Conservation (phyloP, 768 basidiomycete species). For the Serendipita sp. region DNA sequence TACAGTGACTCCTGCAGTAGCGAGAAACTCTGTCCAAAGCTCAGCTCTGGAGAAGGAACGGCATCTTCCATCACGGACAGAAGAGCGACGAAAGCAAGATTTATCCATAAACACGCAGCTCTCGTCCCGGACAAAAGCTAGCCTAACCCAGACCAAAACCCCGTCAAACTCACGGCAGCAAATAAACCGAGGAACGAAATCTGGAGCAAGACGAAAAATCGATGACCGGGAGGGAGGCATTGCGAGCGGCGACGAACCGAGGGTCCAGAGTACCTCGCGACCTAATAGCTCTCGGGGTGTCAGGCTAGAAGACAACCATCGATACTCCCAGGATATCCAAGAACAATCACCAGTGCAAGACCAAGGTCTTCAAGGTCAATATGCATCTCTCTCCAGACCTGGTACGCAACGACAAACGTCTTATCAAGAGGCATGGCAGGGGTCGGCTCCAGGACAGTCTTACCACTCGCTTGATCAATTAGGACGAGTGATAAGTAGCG, state of each 20-base stretch:
- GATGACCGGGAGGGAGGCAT: no score
- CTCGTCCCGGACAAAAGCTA: no score
- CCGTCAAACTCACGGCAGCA: no score
- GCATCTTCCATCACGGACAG: no score
- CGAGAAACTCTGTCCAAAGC: not conserved
- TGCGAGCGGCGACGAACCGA: not conserved
- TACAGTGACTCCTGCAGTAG: slow-evolving; percentile 5
- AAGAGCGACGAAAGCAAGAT: no score
- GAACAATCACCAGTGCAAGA: not conserved
- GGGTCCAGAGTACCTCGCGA: not conserved
- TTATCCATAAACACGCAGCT: no score
- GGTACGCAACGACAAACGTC: not conserved
- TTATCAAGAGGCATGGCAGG: not conserved
- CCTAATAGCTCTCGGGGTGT: not conserved
- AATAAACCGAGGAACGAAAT: no score
- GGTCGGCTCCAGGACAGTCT: not conserved
- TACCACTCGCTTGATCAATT: not conserved
- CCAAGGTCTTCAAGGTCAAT: not conserved
- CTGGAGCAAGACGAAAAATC: no score
- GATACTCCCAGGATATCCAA: not conserved
- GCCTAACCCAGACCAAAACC: no score
- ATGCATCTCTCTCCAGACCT: not conserved
- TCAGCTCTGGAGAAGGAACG: not conserved
- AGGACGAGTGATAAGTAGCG: not conserved
- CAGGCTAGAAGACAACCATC: not conserved